A percentile compares a stretch with the other conserved stretches of the same genome.
phyloP scores from a whole-genome alignment of 192 early-diverging fungal species.

The Geranomyces variabilis region DNA sequence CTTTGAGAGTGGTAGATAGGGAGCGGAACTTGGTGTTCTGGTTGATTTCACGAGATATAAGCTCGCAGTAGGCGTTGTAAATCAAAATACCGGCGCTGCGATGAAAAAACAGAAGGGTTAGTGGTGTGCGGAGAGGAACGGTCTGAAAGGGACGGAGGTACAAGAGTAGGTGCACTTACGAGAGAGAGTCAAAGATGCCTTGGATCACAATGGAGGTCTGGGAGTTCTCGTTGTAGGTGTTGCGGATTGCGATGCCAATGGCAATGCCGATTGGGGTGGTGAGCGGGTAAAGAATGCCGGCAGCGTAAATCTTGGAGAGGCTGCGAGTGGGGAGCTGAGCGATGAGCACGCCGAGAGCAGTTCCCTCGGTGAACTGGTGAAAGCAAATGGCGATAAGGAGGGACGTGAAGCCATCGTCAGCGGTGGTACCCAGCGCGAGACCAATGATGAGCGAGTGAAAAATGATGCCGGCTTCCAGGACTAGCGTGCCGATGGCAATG shows the following conservation, averaged over 20 bases:
- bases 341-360: conserved; percentile 28
- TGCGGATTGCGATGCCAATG: conserved; percentile 74
- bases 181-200: conserved; percentile 77
- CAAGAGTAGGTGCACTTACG: too few species aligned
- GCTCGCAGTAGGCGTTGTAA: conserved; percentile 9
- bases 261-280: conserved; percentile 83
- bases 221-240: conserved; percentile 31
- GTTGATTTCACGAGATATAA: not conserved
- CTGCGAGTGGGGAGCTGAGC: too few species aligned
- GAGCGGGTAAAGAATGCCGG: conserved; percentile 46
- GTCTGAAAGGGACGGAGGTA: too few species aligned
- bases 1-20: not conserved
- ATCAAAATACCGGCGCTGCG: not conserved
- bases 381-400: conserved; percentile 52
- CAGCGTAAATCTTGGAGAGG: too few species aligned
- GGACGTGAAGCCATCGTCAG: conserved; percentile 31
- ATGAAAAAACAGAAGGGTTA: not conserved
- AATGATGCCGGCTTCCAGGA: conserved; percentile 51
- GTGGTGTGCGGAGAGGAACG: too few species aligned
- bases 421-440: conserved; percentile 43
- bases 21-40: not conserved
- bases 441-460: conserved; percentile 58
- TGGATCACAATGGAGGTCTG: conserved; percentile 16
- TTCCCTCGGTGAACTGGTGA: conserved; percentile 54
- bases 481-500: conserved; percentile 22